Evolutionary conservation across 352 stramenopile genomes (phyloP).

Genomic region (Thraustochytrium striatum): DNA sequence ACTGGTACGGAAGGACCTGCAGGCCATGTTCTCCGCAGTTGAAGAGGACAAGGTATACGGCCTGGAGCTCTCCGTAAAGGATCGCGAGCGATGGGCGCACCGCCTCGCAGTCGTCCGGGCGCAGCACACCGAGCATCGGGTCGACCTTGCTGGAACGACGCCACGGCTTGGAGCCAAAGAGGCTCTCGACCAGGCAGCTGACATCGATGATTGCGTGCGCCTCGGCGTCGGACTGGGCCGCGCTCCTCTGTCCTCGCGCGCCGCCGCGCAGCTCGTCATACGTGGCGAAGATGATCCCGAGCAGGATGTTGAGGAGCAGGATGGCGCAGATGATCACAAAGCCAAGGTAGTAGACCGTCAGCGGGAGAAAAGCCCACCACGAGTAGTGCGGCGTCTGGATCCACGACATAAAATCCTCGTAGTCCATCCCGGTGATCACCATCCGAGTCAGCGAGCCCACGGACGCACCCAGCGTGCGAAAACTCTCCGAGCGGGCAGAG

Average conservation of each 20-base stretch:
- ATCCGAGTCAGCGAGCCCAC: neutral
- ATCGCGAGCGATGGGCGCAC: neutral
- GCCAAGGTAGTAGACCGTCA: constrained; percentile 42
- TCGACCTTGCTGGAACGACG: constrained; percentile 6
- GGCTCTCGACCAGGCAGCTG: neutral
- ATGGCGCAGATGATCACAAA: constrained; percentile 23
- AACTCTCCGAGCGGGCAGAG: neutral
- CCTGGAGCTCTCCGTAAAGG: constrained; percentile 7
- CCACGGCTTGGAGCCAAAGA: neutral
- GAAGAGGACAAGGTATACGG: neutral
- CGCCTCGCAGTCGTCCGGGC: neutral
- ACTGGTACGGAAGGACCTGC: neutral
- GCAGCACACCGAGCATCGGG: neutral
- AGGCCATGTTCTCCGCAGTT: neutral
- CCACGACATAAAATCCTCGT: constrained; percentile 9
- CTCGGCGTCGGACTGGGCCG: neutral
- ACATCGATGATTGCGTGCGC: neutral
- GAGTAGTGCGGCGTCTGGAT: neutral
- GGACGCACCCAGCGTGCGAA: neutral
- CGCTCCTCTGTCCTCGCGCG: neutral
- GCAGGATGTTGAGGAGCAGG: constrained; percentile 38
- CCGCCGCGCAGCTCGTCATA: constrained; percentile 19
- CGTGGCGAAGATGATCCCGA: constrained; percentile 1
- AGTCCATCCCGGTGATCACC: neutral
- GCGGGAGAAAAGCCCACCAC: constrained; percentile 32